Conservation (phyloP, 768 basidiomycete species). For the Gloeophyllum trabeum region DNA sequence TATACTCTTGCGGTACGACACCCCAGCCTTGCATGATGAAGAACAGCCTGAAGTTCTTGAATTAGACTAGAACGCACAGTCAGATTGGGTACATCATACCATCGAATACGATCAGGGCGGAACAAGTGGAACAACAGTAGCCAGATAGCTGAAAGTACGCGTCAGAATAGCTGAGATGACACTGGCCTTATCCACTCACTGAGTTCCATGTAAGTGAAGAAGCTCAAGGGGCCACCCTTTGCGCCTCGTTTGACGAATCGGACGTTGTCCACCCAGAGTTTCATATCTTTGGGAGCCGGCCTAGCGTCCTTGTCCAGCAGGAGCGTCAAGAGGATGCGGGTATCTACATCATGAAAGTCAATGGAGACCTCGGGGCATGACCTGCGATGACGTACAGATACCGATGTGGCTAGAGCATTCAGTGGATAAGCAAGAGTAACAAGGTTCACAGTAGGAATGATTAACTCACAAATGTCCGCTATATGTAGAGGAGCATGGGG, state of each 20-base stretch:
- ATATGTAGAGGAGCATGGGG: constrained; percentile 1
- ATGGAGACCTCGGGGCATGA: neutral
- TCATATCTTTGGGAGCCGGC: constrained; percentile 36
- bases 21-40: constrained; percentile 42
- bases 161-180: neutral
- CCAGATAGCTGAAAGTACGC: constrained; percentile 23
- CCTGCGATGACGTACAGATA: constrained; percentile 24
- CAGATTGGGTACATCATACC: constrained; percentile 10
- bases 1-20: too few species aligned
- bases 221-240: constrained; percentile 32
- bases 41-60: constrained; percentile 21
- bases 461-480: constrained; percentile 30
- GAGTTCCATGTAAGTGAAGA: constrained; percentile 48
- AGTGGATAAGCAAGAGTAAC: too few species aligned
- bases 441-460: neutral
- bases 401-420: constrained; percentile 33
- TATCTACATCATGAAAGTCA: constrained; percentile 19
- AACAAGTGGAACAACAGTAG: constrained; percentile 33
- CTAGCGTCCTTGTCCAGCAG: constrained; percentile 34
- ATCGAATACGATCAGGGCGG: constrained; percentile 29
- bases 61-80: neutral
- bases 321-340: constrained; percentile 35
- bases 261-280: constrained; percentile 43
- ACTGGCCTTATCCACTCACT: constrained; percentile 20
- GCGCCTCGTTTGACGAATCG: constrained; percentile 40